A percentile compares a stretch with the other conserved stretches of the same genome.
phyloP scores from a whole-genome alignment of 345 rosid genomes.

The Pseudoturritis turrita region DNA sequence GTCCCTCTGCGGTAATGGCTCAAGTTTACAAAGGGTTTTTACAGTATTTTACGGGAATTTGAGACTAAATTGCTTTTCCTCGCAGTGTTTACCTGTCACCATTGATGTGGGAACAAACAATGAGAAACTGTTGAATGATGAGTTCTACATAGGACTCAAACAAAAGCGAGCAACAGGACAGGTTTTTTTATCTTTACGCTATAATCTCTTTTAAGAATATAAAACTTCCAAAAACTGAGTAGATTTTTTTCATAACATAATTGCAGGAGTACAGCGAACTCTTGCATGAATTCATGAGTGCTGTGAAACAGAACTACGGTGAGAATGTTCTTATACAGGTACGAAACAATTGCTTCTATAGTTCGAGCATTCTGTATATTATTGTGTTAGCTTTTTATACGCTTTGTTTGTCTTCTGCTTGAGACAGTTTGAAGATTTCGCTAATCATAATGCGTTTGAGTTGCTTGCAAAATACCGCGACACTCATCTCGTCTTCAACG shows the following conservation, averaged over 20 bases:
- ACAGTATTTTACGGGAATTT: not conserved
- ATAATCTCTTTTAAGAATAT: not conserved
- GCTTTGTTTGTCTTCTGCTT: not conserved
- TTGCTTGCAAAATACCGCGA: conserved; percentile 69
- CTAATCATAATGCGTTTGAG: conserved; percentile 92
- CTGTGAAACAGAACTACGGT: conserved; percentile 89
- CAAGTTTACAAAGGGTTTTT: not conserved
- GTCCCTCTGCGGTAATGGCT: conserved; percentile 66
- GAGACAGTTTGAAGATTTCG: conserved; percentile 92
- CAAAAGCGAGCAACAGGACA: conserved; percentile 79
- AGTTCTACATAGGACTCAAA: conserved; percentile 79
- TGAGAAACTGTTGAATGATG: conserved; percentile 71
- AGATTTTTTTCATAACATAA: not conserved
- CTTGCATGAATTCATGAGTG: conserved; percentile 80
- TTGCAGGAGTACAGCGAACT: conserved; percentile 74
- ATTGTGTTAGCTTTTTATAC: not conserved
- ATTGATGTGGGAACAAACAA: conserved; percentile 94
- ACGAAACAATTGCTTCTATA: not conserved
- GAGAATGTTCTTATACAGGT: conserved; percentile 91
- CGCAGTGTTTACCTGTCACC: conserved; percentile 81
- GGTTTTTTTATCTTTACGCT: conserved; percentile 31
- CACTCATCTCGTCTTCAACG: conserved; percentile 90
- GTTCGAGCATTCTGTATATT: not conserved
- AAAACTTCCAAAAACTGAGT: not conserved
- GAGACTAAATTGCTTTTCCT: not conserved